phyloP scores from a whole-genome alignment of 345 rosid genomes.

The Bretschneidera sinensis region DNA sequence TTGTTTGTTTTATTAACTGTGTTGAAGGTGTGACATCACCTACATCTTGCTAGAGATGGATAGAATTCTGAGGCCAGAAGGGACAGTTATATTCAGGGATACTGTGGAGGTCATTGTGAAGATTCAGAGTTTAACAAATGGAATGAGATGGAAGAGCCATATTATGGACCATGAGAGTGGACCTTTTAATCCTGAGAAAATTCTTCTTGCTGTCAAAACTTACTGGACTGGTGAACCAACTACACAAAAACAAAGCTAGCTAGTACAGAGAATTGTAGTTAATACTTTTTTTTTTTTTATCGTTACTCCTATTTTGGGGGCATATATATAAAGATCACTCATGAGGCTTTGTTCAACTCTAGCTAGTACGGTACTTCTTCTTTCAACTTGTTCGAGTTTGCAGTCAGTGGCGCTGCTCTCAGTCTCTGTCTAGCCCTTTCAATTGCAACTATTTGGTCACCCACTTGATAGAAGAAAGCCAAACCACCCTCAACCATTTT shows the following conservation, averaged over 20 bases:
- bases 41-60: constrained; percentile 94
- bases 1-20: constrained; percentile 9
- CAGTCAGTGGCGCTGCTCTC: too few relatives aligned
- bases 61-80: constrained; percentile 91
- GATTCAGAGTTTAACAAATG: constrained; percentile 58
- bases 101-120: constrained; percentile 76
- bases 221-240: constrained; percentile 82
- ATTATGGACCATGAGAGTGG: constrained; percentile 92
- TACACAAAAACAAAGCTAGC: constrained; percentile 24
- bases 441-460: too few relatives aligned
- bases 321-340: too few relatives aligned
- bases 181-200: constrained; percentile 90
- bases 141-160: constrained; percentile 87
- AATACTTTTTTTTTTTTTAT: not conserved
- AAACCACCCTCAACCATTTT: too few relatives aligned
- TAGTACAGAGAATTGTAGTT: constrained; percentile 1
- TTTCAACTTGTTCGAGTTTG: too few relatives aligned
- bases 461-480: too few relatives aligned
- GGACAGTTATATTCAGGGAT: constrained; percentile 88
- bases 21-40: constrained; percentile 68
- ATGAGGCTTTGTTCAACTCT: too few relatives aligned
- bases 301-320: not conserved
- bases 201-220: constrained; percentile 74
- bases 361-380: too few relatives aligned
- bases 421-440: too few relatives aligned